Percentiles rank a stretch among this genome's conserved stretches.
Conservation (phyloP, 352 stramenopile species). For the Blastocystis sp. region DNA sequence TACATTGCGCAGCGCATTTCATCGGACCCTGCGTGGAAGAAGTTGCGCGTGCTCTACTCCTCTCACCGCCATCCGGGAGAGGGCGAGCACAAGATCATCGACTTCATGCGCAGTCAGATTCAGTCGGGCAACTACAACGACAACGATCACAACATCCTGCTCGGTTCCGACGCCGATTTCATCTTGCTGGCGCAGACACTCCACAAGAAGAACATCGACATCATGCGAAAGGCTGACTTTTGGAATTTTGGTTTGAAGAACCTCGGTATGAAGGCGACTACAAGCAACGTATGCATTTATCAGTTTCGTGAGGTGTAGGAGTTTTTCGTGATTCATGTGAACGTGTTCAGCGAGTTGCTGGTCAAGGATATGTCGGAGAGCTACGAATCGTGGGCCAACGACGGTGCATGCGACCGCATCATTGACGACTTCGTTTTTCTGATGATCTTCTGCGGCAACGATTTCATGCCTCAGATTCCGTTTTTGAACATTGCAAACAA, state of each 20-base stretch:
- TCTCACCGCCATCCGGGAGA: conserved; percentile 95
- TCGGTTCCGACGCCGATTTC: conserved; percentile 96
- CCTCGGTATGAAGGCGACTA: background rate
- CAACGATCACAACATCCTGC: conserved; percentile 95
- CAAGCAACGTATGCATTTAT: background rate
- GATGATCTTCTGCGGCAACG: conserved; percentile 98
- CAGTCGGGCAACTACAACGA: conserved; percentile 88
- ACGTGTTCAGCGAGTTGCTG: conserved; percentile 93
- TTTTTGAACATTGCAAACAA: conserved; percentile 96
- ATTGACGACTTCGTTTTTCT: conserved; percentile 99
- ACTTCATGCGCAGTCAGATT: conserved; percentile 90
- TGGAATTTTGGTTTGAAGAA: conserved; percentile 79
- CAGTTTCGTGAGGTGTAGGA: background rate
- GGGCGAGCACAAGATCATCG: conserved; percentile 98
- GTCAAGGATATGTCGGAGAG: conserved; percentile 89
- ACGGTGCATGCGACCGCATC: conserved; percentile 88
- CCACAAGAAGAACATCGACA: conserved; percentile 95
- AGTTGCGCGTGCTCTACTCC: conserved; percentile 93
- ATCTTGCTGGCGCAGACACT: conserved; percentile 96
- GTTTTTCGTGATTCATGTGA: conserved; percentile 74
- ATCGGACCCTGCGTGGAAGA: conserved; percentile 90
- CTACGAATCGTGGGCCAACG: conserved; percentile 71
- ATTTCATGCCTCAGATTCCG: conserved; percentile 98
- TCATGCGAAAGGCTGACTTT: conserved; percentile 94
- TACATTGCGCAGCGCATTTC: conserved; percentile 89